Conservation (phyloP, 805 yeast species). For the Candida khao-thaluensis region DNA sequence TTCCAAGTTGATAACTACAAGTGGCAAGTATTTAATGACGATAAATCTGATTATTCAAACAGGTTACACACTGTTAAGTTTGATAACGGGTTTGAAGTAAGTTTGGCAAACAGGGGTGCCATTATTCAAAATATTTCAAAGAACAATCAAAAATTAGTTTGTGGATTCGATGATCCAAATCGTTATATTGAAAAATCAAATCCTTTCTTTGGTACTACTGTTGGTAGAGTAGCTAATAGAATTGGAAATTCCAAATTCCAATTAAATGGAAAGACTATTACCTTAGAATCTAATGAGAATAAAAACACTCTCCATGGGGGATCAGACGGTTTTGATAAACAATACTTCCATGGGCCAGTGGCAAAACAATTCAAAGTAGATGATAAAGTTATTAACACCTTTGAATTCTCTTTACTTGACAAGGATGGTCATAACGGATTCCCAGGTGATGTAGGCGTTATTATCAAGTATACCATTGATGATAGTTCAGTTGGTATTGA, state of each 20-base stretch:
- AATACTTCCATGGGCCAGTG: slow-evolving; percentile 53
- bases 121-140: slow-evolving; percentile 43
- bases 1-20: slow-evolving; percentile 36
- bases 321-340: slow-evolving; percentile 48
- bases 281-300: slow-evolving; percentile 43
- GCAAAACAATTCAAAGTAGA: slow-evolving; percentile 32
- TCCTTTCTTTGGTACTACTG: slow-evolving; percentile 61
- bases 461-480: slow-evolving; percentile 46
- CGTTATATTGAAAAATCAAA: slow-evolving; percentile 33
- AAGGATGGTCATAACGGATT: slow-evolving; percentile 53
- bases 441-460: slow-evolving; percentile 54
- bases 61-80: slow-evolving; percentile 38
- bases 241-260: slow-evolving; percentile 44
- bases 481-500: slow-evolving; percentile 45
- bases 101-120: slow-evolving; percentile 53
- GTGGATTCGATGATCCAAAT: slow-evolving; percentile 36
- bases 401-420: slow-evolving; percentile 43
- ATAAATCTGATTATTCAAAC: slow-evolving; percentile 23
- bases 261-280: slow-evolving; percentile 40
- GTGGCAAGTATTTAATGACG: slow-evolving; percentile 30
- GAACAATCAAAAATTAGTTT: slow-evolving; percentile 39
- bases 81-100: slow-evolving; percentile 30
- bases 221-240: slow-evolving; percentile 67
- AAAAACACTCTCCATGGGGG: slow-evolving; percentile 56
- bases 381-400: slow-evolving; percentile 23